Conservation (phyloP, 2,329 filamentous ascomycete species). For the Fusarium denticulatum region DNA sequence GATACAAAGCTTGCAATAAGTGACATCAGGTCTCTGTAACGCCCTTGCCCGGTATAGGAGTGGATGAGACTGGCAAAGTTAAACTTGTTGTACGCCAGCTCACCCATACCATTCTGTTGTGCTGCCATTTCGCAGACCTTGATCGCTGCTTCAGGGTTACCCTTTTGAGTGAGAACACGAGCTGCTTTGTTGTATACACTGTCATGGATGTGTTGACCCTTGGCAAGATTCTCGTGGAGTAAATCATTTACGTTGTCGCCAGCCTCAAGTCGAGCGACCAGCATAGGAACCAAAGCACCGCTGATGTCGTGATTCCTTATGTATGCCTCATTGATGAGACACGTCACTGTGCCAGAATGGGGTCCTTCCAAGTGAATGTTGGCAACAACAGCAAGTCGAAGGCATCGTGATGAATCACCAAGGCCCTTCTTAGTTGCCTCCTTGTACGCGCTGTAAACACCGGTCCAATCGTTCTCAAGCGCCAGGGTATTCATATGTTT, state of each 20-base stretch:
- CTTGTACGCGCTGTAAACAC: constrained; percentile 52
- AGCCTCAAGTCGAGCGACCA: constrained; percentile 50
- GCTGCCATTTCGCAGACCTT: constrained; percentile 51
- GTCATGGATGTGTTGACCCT: constrained; percentile 48
- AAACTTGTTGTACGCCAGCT: constrained; percentile 50
- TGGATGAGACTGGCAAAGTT: constrained; percentile 53
- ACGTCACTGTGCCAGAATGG: constrained; percentile 47
- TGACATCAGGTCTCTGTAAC: constrained; percentile 45
- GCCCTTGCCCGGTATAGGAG: constrained; percentile 46
- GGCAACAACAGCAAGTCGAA: constrained; percentile 60
- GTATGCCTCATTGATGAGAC: constrained; percentile 54
- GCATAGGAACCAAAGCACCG: constrained; percentile 52
- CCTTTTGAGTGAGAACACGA: constrained; percentile 43
- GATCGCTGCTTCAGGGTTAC: constrained; percentile 45
- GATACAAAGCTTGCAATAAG: constrained; percentile 47
- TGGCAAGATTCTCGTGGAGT: constrained; percentile 43
- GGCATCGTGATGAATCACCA: constrained; percentile 52
- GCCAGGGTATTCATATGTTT: constrained; percentile 54
- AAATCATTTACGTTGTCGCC: constrained; percentile 43
- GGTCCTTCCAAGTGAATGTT: constrained; percentile 48
- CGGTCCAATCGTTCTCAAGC: constrained; percentile 43
- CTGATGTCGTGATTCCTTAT: constrained; percentile 54
- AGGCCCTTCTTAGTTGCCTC: constrained; percentile 42
- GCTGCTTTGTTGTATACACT: constrained; percentile 51
- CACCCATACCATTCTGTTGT: constrained; percentile 49